Conservation (phyloP, 148 eudicot species). For the Polygonum aviculare region DNA sequence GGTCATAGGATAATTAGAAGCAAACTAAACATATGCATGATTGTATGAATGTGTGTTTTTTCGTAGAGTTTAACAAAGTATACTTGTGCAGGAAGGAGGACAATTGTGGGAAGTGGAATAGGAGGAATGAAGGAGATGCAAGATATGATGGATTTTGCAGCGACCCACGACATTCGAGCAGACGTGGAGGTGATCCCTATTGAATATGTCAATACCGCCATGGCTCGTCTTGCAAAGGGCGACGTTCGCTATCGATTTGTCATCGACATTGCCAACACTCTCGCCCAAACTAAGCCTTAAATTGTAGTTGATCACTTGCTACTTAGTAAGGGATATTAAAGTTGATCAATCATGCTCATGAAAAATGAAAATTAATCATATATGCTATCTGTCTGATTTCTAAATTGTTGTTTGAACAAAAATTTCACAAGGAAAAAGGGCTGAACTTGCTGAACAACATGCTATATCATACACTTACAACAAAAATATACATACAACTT, state of each 20-base stretch:
- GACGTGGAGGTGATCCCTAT: constrained; percentile 32
- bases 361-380: no score
- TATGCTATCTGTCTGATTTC: no score
- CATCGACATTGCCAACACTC: constrained; percentile 28
- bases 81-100: constrained; percentile 20
- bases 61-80: no score
- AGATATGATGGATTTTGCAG: constrained; percentile 37
- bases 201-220: constrained; percentile 35
- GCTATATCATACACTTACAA: background rate
- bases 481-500: no score
- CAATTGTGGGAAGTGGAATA: constrained; percentile 26
- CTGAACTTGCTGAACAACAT: background rate
- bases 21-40: background rate
- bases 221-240: constrained; percentile 27
- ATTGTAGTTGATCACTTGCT: background rate
- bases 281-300: background rate
- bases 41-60: no score
- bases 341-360: no score
- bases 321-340: background rate
- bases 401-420: no score
- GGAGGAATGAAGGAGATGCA: constrained; percentile 42
- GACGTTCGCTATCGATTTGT: constrained; percentile 36
- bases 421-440: no score
- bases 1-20: background rate
- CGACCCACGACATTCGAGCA: constrained; percentile 18